Evolutionary conservation across 495 filamentous ascomycete genomes (phyloP), one percentile per base, ranked within the genome.

Genomic region (Penicillium simplicissimum): DNA sequence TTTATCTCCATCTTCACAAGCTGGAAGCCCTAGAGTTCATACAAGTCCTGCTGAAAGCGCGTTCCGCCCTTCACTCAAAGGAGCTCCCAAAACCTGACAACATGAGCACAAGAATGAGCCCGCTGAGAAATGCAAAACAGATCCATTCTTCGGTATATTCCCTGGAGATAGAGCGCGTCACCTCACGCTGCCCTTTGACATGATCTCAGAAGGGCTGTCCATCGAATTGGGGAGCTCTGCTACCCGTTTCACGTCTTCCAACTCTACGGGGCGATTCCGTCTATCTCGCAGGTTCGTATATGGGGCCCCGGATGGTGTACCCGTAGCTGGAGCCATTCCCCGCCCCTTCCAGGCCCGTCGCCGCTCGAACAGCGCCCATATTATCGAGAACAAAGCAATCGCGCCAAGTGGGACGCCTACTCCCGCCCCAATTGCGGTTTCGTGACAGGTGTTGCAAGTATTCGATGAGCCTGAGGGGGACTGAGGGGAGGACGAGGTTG

Each of bases 101-200:
- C 2, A 21, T 8, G 17, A 19, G 7, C 0, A 21, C 40, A 10
- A 14, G n/a, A 43, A 19, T 19, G n/a, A 21, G 1, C 10, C 17
- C 40, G 17, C 40, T 8, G n/a, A 43, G n/a, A 43, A 21, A 17
- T 40, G 8, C 9, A 36, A 28, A n/a, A 49, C 13, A 31, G 4
- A 49, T 7, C 11, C 0, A n/a, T 14, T 8, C 3, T 31, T 31
- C 11, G 15, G 23, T 31, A 2, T 3, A 31, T 31, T 31, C 23
- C 13, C 1, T 4, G 23, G 3, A 0, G 13, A 49, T 2, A 14
- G 6, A 31, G 11, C 10, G 11, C 21, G 43, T 31, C 28, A 49
- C 45, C 31, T 49, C 45, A 49, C 45, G 45, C 21, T 28, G 45
- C 23, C 45, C 11, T 49, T 49, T n/a, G 45, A 49, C 45, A 49